Conservation (phyloP, 1,284 basidiomycete genomes). For the Golubevia sp. region DNA sequence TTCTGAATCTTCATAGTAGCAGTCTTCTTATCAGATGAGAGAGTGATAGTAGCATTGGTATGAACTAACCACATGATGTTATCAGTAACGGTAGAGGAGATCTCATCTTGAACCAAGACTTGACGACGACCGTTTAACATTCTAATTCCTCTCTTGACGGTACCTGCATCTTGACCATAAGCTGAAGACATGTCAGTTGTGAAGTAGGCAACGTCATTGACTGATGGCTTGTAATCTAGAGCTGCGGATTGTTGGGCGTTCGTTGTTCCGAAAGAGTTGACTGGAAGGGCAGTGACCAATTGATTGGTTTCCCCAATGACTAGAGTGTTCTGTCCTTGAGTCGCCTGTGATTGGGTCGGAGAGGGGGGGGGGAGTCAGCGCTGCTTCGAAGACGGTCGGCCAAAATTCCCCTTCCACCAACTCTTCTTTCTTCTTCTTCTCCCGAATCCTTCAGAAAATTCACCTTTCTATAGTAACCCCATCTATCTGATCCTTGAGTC, state of each 20-base stretch:
- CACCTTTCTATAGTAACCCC: slow-evolving; percentile 42
- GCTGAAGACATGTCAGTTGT: slow-evolving; percentile 46
- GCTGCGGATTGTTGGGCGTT: slow-evolving; percentile 28
- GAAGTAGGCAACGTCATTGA: slow-evolving; percentile 43
- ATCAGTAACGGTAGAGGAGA: slow-evolving; percentile 23
- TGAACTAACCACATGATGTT: slow-evolving; percentile 55
- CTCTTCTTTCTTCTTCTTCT: no score
- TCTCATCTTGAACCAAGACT: slow-evolving; percentile 57
- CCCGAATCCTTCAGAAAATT: no score
- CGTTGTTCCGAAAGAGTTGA: slow-evolving; percentile 35
- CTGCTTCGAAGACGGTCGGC: no score
- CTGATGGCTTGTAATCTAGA: slow-evolving; percentile 42
- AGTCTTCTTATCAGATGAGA: slow-evolving; percentile 47
- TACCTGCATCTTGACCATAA: slow-evolving; percentile 27
- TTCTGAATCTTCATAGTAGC: slow-evolving; percentile 48
- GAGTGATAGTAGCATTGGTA: slow-evolving; percentile 53
- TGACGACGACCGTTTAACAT: slow-evolving; percentile 59
- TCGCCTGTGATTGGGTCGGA: no score
- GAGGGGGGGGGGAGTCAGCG: no score
- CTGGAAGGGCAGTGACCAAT: slow-evolving; percentile 11
- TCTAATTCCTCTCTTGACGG: slow-evolving; percentile 51
- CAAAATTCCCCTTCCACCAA: no score
- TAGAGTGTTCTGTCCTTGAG: slow-evolving; percentile 60
- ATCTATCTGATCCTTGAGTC: no score
- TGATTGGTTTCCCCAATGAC: slow-evolving; percentile 11